Evolutionary conservation across 345 rosid genomes (phyloP), one percentile per base, ranked within the genome.

Genomic region (thale cress (Arabidopsis thaliana)): DNA sequence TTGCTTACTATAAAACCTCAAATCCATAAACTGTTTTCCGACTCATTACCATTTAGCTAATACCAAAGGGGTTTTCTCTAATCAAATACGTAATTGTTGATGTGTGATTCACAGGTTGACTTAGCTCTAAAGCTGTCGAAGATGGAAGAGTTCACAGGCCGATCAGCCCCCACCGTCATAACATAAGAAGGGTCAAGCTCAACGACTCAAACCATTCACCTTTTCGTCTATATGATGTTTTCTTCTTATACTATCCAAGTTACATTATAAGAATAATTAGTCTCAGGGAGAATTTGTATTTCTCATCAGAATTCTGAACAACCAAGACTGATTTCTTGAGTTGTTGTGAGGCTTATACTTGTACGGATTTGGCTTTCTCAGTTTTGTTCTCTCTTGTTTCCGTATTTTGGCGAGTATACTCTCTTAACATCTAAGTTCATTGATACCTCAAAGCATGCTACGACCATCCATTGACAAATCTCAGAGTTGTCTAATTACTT

Each of bases 121-220:
- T 87, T 91, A 67, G 99, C 99, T 65, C 87, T 96, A 16, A 88
- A 91, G 67, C 91, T 96, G 71, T 96, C 98, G 0, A 91, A 89
- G 86, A 91, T 96, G 97, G 69, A 86, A 87, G 89, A 87, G 81
- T 90, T 84, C 87, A 96, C 99, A 0, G 95, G 95, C 73, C 89
- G 99, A 80, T 89, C 95, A 30, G 84, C 98, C 23, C 99, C 98
- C 0, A 96, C 99, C 2, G 99, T 96, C 77, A 91, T 91, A 48
- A 93, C 99, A 74, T 93, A 85, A 78, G 59, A 65, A 58, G 5
- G 6, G 50, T 60, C 75, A 80, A 74, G 73, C 22, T 23, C 37
- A 45, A 56, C 24, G 6, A 30, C 71, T 41, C 64, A 45, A 63
- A 37, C 22, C 66, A 64, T 14, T 46, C 67, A 40, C 56, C 70